Evolutionary conservation across 176 grass and related monocot species (phyloP).

Genomic region (Secale cereale): DNA sequence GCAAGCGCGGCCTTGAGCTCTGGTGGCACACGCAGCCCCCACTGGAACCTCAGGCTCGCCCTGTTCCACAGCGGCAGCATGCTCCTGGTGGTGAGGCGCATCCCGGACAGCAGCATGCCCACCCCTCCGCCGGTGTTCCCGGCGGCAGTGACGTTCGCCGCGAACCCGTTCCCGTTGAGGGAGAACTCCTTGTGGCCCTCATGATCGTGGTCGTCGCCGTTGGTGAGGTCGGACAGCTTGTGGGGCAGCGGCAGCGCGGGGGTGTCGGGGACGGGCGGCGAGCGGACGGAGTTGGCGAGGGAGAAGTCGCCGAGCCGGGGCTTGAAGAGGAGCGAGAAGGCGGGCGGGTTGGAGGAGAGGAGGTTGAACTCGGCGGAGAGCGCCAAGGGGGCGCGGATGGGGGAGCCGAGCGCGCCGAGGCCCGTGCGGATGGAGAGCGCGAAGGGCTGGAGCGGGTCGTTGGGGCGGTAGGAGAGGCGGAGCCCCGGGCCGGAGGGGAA

Average conservation of each 20-base stretch:
- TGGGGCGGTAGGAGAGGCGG: slow-evolving; percentile 81
- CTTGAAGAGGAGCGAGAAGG: slow-evolving; percentile 80
- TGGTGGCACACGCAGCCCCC: slow-evolving; percentile 71
- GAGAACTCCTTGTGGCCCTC: slow-evolving; percentile 16
- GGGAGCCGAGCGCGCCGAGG: slow-evolving; percentile 61
- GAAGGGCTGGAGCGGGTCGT: slow-evolving; percentile 61
- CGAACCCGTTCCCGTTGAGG: slow-evolving; percentile 40
- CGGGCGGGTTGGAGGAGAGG: slow-evolving; percentile 41
- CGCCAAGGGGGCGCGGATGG: slow-evolving; percentile 41
- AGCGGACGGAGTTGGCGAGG: slow-evolving; percentile 60
- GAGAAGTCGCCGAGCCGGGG: slow-evolving; percentile 77
- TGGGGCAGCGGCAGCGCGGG: slow-evolving; percentile 15
- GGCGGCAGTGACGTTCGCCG: slow-evolving; percentile 42
- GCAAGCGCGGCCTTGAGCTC: slow-evolving; percentile 51
- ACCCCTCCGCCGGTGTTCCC: slow-evolving; percentile 33
- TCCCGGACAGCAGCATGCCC: slow-evolving; percentile 45
- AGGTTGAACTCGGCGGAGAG: slow-evolving; percentile 84
- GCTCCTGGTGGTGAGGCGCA: slow-evolving; percentile 63
- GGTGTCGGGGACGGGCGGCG: slow-evolving; percentile 17
- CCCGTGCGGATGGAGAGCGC: slow-evolving; percentile 78
- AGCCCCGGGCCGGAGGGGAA: slow-evolving; percentile 60
- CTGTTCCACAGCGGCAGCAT: slow-evolving; percentile 58
- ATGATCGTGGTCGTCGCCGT: slow-evolving; percentile 23
- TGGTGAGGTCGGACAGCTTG: slow-evolving; percentile 45
- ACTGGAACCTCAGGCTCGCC: slow-evolving; percentile 65